Evolutionary conservation across 768 basidiomycete genomes (phyloP).

Genomic region (Naganishia friedmannii): DNA sequence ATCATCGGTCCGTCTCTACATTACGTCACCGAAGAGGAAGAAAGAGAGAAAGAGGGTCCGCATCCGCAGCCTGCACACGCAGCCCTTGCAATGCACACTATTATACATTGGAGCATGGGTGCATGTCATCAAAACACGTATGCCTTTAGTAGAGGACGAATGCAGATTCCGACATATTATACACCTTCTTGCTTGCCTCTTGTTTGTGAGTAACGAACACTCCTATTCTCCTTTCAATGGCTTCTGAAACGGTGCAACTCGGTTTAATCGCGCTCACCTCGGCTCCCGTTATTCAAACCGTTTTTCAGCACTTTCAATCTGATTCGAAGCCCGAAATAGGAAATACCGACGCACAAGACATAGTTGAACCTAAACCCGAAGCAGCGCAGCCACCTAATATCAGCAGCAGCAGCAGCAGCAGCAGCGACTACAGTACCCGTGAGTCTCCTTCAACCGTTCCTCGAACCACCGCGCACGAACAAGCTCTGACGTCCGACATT

Average conservation of each 20-base stretch:
- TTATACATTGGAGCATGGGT: background rate
- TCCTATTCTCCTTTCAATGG: constrained; percentile 11
- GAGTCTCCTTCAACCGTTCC: constrained; percentile 11
- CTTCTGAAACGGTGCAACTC: constrained; percentile 46
- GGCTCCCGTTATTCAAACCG: constrained; percentile 47
- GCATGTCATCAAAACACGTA: background rate
- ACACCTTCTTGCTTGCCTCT: background rate
- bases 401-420: too few species aligned
- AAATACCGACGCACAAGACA: background rate
- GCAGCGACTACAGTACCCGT: background rate
- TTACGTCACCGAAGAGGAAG: too few species aligned
- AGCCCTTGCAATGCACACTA: too few species aligned
- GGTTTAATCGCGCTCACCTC: constrained; percentile 49
- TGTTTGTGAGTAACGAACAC: background rate
- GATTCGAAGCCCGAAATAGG: background rate
- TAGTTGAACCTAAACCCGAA: background rate
- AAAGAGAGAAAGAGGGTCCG: too few species aligned
- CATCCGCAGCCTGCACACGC: too few species aligned
- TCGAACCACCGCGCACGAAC: background rate
- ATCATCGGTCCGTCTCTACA: background rate
- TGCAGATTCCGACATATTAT: too few species aligned
- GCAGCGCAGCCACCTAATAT: too few species aligned
- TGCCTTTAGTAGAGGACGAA: background rate
- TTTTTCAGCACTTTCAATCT: constrained; percentile 37
- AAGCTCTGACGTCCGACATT: background rate